Base-by-base conservation (phyloP, 495 filamentous ascomycete species). In the Barbatosphaeria neglecta region DNA sequence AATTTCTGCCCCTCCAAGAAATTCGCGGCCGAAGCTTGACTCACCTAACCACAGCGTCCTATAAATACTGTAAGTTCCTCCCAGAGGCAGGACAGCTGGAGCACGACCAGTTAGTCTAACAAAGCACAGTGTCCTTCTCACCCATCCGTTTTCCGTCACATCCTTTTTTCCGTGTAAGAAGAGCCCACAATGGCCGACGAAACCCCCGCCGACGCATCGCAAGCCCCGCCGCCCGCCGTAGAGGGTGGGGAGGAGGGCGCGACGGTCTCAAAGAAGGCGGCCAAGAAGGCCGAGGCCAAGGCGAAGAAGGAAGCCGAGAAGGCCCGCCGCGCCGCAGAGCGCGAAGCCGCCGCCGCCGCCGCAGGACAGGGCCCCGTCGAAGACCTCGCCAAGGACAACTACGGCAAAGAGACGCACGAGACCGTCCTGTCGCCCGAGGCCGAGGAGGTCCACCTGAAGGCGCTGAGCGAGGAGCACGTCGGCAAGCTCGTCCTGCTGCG, bases 401-500 rank as follows among this genome's bases (percentile, higher is more conserved):
- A 87, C 56, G 83, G 84, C 47, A 59, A 62, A n/a, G 61, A 65
- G 18, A 57, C 59, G 18, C 52, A 48, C 8, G 53, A 52, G 41
- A 57, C 56, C n/a, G 59, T 51, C 46, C 51, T 65, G 37, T 51
- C 49, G 0, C 6, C 45, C 24, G 65, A 69, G 23, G 57, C 55
- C 44, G 50, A 60, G 2, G 70, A 75, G 13, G 60, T 75, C 43
- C 55, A 59, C 7, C 66, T 88, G 6, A 65, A 68, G 44, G 69
- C 76, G 16, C 60, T 85, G 18, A 70, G 72, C 17, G 67, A 76
- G 16, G 70, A 72, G 20, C 66, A 81, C 55, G 68, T 86, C 25
- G 84, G 85, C 50, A 81, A 90, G 68, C 80, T 81, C 48, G 73
- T 96, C 37, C 75, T 78, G 19, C 77, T 97, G 48, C 78, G 90